Conservation (phyloP, 2,329 filamentous ascomycete genomes). For the Phyllosticta citribraziliensis region DNA sequence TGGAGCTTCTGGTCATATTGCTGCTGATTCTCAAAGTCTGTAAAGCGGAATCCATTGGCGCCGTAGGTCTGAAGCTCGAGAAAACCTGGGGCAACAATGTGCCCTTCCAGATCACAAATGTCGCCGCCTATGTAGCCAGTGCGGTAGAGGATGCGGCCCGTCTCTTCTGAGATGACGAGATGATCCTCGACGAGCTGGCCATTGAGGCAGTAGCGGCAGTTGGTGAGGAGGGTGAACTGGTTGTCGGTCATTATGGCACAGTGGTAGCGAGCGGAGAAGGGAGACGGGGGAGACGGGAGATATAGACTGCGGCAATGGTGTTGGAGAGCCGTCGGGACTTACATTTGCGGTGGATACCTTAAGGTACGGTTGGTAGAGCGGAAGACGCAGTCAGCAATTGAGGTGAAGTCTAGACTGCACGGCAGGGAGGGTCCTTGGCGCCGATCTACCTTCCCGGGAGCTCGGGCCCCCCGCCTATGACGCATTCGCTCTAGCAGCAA, state of each 20-base stretch:
- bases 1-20: conserved; percentile 36
- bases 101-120: conserved; percentile 38
- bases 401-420: neutral
- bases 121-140: conserved; percentile 36
- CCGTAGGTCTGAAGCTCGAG: conserved; percentile 48
- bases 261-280: neutral
- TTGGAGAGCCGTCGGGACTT: neutral
- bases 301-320: neutral
- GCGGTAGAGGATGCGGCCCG: conserved; percentile 32
- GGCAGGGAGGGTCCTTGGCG: neutral
- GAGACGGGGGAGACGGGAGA: neutral
- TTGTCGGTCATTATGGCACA: conserved; percentile 25
- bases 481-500: neutral
- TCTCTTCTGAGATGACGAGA: conserved; percentile 36
- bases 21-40: conserved; percentile 35
- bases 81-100: conserved; percentile 45
- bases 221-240: conserved; percentile 38
- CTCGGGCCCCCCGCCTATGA: neutral
- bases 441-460: neutral
- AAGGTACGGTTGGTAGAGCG: neutral
- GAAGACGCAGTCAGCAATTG: neutral
- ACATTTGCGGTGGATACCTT: neutral
- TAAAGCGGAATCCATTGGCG: conserved; percentile 45
- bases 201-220: conserved; percentile 35
- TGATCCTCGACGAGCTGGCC: conserved; percentile 35